phyloP scores from a whole-genome alignment of 208 protist genomes.

The Spongospora subterranea region DNA sequence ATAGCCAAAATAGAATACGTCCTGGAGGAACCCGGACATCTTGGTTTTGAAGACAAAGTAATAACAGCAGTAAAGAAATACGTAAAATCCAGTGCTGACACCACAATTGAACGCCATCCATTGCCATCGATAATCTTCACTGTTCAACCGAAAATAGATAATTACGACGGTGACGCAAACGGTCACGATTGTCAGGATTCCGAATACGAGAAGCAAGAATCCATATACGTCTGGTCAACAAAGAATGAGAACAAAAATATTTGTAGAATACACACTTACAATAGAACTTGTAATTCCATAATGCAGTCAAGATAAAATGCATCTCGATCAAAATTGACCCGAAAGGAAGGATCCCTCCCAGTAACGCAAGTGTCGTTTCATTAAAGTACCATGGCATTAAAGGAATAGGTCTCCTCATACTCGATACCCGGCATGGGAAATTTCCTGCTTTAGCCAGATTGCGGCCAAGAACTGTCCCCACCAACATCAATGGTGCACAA shows the following conservation, averaged over 20 bases:
- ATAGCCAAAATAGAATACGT: conserved; percentile 59
- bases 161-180: conserved; percentile 63
- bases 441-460: conserved; percentile 60
- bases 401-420: conserved; percentile 87
- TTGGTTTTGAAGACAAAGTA: conserved; percentile 63
- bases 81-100: conserved; percentile 53
- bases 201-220: conserved; percentile 87
- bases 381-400: conserved; percentile 76
- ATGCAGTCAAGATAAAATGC: conserved; percentile 86
- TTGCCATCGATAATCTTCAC: conserved; percentile 64
- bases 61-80: conserved; percentile 62
- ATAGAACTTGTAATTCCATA: conserved; percentile 96
- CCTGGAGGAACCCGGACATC: conserved; percentile 56
- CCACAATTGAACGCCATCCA: conserved; percentile 59
- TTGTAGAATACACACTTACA: conserved; percentile 61
- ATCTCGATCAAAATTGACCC: conserved; percentile 90
- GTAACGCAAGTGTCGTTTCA: conserved; percentile 71
- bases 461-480: conserved; percentile 57
- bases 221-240: conserved; percentile 83
- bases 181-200: conserved; percentile 60
- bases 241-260: not conserved
- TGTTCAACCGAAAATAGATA: conserved; percentile 63
- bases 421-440: conserved; percentile 84
- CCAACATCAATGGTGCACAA: conserved; percentile 34
- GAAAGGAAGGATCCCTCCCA: conserved; percentile 89